Evolutionary conservation across 148 eudicot species (phyloP), one percentile per base, ranked within the genome.

Genomic region (Rhododendron ferrugineum): DNA sequence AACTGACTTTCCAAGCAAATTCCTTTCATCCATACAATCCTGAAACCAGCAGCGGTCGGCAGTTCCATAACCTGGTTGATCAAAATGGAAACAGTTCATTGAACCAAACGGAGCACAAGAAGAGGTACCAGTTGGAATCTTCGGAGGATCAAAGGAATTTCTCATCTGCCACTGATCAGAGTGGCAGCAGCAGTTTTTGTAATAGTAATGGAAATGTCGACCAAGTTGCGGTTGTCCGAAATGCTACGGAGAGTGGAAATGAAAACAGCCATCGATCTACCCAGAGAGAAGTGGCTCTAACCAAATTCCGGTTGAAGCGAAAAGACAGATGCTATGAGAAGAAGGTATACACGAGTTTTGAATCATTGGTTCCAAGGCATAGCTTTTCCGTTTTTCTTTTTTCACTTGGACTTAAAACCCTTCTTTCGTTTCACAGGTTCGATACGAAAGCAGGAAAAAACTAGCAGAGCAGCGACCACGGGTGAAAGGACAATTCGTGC

Each of bases 281-380:
- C 40, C 96, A 82, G 86, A 91, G 97, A 85, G 97, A 93, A 88
- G 98, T 92, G 11, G 99, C 98, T 80, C 90, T 97, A 2, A 89
- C 76, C 28, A 97, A 97, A 64, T 97, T 95, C 81, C 93, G 98
- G 5, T 84, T 95, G 90, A 97, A 95, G 92, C 89, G 98, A 84
- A 97, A 95, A 87, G 99, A 95, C 56, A 90, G 99, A 90, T 97
- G 98, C 94, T 97, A 80, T 84, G 98, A 94, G 79, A 97, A 97
- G 92, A 97, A 97, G 98, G 99, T 96, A 91, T 80, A 30, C 14
- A 74, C 16, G n/a, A 5, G 26, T 72, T 54, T 30, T 72, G 2
- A 13, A 3, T 20, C 58, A 5, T 85, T 32, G 36, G 16, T 79
- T 32, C 50, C 30, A 16, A 7, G 37, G 64, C 81, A 56, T 70